These are phyloP conservation scores for Aristolochia californica DNA, from an alignment of 164 flowering plant genomes.

Conservation along the genomic window DNA sequence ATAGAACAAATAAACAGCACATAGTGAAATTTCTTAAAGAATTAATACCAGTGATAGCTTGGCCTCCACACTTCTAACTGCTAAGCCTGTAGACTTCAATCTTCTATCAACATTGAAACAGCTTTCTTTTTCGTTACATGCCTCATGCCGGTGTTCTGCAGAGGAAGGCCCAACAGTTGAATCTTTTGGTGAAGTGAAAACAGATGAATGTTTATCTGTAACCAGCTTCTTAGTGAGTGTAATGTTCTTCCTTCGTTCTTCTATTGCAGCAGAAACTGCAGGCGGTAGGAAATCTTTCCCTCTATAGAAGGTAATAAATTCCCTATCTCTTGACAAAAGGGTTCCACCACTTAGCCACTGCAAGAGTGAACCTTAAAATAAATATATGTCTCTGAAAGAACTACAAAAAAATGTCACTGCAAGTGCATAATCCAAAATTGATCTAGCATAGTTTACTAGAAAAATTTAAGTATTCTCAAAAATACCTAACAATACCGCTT, in stretches of 20 bases:
- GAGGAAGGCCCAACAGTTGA: constrained; percentile 12
- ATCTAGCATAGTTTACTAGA: too few species aligned
- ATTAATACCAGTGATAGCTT: constrained; percentile 56
- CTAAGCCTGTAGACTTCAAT: constrained; percentile 19
- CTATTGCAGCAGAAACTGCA: constrained; percentile 78
- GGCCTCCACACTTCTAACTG: constrained; percentile 28
- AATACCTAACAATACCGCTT: background rate
- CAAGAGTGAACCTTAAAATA: constrained; percentile 18
- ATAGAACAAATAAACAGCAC: too few species aligned
- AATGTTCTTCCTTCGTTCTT: constrained; percentile 39
- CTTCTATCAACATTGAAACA: constrained; percentile 16
- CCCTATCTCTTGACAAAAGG: constrained; percentile 68
- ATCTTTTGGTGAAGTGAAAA: constrained; percentile 6
- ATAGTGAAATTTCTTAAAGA: background rate
- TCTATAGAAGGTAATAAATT: constrained; percentile 71
- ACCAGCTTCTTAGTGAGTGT: constrained; percentile 4
- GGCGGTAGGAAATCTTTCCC: constrained; percentile 95
- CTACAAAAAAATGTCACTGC: background rate
- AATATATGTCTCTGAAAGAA: constrained; percentile 9
- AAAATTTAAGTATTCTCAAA: background rate
- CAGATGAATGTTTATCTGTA: constrained; percentile 8
- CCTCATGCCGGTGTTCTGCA: constrained; percentile 11
- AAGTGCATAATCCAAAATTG: background rate
- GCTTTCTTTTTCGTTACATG: constrained; percentile 11
- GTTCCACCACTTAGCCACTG: constrained; percentile 88